phyloP scores from a whole-genome alignment of 2,329 filamentous ascomycete genomes.

The Paraconiothyrium sp. region DNA sequence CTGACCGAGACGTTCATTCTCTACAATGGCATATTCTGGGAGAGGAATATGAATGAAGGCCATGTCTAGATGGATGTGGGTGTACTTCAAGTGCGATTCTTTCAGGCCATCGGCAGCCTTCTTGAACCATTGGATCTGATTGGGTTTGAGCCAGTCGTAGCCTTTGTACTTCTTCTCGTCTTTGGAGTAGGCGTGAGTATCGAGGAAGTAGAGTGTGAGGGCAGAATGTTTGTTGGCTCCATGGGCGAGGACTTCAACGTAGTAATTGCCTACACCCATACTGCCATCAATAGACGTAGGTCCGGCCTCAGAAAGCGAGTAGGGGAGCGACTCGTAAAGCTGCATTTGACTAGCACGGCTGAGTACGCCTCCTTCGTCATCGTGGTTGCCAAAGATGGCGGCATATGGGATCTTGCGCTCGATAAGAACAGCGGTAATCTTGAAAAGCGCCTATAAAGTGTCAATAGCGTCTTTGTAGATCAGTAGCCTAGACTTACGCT shows the following conservation, averaged over 20 bases:
- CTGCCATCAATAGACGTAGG: conserved; percentile 78
- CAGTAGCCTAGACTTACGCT: conserved; percentile 63
- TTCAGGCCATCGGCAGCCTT: conserved; percentile 76
- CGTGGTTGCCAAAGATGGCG: conserved; percentile 96
- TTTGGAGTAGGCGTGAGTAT: conserved; percentile 91
- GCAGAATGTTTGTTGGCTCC: conserved; percentile 85
- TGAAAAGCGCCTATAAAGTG: conserved; percentile 78
- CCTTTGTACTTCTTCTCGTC: conserved; percentile 89
- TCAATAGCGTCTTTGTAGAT: conserved; percentile 18
- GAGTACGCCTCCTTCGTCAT: conserved; percentile 87
- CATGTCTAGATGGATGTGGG: conserved; percentile 91
- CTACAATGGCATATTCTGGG: conserved; percentile 79
- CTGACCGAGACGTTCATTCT: conserved; percentile 70
- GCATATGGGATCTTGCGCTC: conserved; percentile 91
- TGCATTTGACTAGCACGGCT: conserved; percentile 82
- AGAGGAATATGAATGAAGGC: conserved; percentile 98
- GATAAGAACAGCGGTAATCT: conserved; percentile 84
- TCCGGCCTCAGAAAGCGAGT: conserved; percentile 85
- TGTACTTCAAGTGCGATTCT: conserved; percentile 79
- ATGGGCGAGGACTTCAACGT: conserved; percentile 85
- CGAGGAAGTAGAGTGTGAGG: conserved; percentile 91
- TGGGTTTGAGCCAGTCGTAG: conserved; percentile 96
- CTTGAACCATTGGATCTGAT: conserved; percentile 94
- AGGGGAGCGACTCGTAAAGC: conserved; percentile 85
- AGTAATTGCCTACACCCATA: conserved; percentile 85